Percentiles rank a stretch among this genome's conserved stretches.
Evolutionary conservation across 768 basidiomycete genomes (phyloP).

Genomic region (Galerina marginata): DNA sequence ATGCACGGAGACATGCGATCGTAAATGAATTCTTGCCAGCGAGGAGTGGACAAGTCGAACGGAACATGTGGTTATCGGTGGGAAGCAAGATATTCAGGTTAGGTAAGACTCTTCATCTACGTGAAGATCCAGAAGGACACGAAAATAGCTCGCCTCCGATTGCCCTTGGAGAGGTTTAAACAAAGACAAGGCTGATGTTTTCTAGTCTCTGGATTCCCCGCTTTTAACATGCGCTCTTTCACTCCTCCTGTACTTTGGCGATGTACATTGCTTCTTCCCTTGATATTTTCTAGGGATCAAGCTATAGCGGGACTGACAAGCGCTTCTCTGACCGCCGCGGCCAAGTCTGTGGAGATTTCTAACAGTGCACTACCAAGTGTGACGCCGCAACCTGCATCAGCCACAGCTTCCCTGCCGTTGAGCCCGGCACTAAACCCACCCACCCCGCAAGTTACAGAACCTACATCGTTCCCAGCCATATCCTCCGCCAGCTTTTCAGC

Average conservation of each 20-base stretch:
- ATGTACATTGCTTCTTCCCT: constrained; percentile 14
- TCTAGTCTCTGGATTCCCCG: not conserved
- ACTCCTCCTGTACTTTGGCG: constrained; percentile 13
- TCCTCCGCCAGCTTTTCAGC: constrained; percentile 48
- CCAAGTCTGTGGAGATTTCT: not conserved
- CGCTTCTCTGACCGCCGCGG: not conserved
- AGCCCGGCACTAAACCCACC: not conserved
- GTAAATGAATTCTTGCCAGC: constrained; percentile 9
- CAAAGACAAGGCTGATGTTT: constrained; percentile 6
- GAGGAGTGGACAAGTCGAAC: not conserved
- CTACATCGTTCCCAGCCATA: constrained; percentile 11
- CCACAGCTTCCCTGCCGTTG: not conserved
- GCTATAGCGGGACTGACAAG: not conserved
- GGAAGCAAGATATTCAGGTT: constrained; percentile 2
- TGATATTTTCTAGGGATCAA: constrained; percentile 6
- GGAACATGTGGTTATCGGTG: constrained; percentile 13
- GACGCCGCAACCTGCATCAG: not conserved
- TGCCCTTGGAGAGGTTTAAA: constrained; percentile 9
- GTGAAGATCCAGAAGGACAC: not conserved
- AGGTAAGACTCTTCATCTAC: constrained; percentile 9
- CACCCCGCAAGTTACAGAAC: constrained; percentile 2
- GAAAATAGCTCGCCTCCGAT: constrained; percentile 11
- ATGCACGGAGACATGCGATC: constrained; percentile 8
- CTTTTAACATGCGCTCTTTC: constrained; percentile 3
- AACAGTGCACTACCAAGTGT: too few relatives aligned